Conservation (phyloP, 257 asterid genomes). For the Leonotis leonurus region DNA sequence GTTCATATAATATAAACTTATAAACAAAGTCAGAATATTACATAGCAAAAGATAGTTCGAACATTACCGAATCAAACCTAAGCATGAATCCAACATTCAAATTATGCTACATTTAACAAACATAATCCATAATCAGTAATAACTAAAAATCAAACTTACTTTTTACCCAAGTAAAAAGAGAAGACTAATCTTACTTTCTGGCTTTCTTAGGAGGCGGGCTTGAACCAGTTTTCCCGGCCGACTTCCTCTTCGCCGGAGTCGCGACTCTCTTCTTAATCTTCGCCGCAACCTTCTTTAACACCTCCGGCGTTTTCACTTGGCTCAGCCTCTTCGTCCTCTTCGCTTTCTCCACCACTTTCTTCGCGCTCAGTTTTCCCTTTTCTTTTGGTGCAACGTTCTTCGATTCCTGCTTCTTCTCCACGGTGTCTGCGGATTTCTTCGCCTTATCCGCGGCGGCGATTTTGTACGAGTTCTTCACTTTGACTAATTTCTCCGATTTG, state of each 20-base stretch:
- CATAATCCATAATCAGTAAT: too few relatives aligned
- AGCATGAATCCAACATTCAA: too few relatives aligned
- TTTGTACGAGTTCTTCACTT: slow-evolving; percentile 46
- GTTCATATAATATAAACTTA: too few relatives aligned
- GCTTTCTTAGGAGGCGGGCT: slow-evolving; percentile 21
- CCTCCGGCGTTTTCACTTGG: slow-evolving; percentile 49
- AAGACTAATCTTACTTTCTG: too few relatives aligned
- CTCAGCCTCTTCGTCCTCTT: slow-evolving; percentile 47
- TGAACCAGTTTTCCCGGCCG: slow-evolving; percentile 1
- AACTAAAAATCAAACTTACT: too few relatives aligned
- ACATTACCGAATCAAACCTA: too few relatives aligned
- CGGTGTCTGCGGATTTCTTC: slow-evolving; percentile 5
- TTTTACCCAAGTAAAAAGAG: too few relatives aligned
- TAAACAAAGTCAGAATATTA: too few relatives aligned
- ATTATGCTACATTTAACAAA: too few relatives aligned
- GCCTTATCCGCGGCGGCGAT: slow-evolving; percentile 23
- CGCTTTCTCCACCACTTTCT: slow-evolving; percentile 22
- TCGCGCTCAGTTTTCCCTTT: neutral
- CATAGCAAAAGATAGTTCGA: too few relatives aligned
- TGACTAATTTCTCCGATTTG: slow-evolving; percentile 38
- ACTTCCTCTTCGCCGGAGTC: slow-evolving; percentile 17
- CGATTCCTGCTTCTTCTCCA: neutral
- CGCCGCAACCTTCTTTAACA: slow-evolving; percentile 27
- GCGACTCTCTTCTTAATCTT: neutral
- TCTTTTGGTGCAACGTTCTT: neutral